These are phyloP conservation scores for Russula sp. DNA, from an alignment of 768 basidiomycete genomes.

Conservation along the genomic window DNA sequence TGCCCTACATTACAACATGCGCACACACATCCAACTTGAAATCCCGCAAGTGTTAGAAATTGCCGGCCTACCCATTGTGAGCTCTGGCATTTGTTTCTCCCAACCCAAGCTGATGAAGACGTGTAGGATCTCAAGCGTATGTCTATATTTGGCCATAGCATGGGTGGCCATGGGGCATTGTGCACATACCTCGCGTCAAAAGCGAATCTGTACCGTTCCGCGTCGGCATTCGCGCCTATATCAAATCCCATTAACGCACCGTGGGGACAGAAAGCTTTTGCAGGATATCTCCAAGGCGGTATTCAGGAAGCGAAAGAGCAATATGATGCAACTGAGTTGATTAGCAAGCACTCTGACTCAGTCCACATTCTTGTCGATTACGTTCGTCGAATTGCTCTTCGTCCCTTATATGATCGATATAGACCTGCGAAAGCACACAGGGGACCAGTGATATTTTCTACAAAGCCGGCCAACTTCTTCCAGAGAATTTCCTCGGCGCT, in stretches of 20 bases:
- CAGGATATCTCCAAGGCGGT: constrained; percentile 76
- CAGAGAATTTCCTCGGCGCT: constrained; percentile 81
- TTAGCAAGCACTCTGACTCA: constrained; percentile 57
- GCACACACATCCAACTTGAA: constrained; percentile 78
- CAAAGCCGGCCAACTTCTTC: constrained; percentile 82
- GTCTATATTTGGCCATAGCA: constrained; percentile 94
- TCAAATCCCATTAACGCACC: constrained; percentile 81
- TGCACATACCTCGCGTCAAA: constrained; percentile 81
- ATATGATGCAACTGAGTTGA: constrained; percentile 86
- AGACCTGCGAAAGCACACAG: constrained; percentile 39
- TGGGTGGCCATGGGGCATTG: constrained; percentile 96
- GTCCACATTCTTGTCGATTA: constrained; percentile 86
- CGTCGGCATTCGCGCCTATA: constrained; percentile 84
- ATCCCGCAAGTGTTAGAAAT: constrained; percentile 75
- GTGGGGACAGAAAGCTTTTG: constrained; percentile 93
- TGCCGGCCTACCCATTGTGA: constrained; percentile 72
- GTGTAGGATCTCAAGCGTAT: constrained; percentile 73
- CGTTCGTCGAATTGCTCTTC: constrained; percentile 43
- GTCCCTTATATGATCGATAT: background rate
- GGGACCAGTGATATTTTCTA: constrained; percentile 82
- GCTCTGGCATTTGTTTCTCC: constrained; percentile 8
- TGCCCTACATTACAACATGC: constrained; percentile 83
- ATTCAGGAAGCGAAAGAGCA: constrained; percentile 64
- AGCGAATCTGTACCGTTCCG: constrained; percentile 72
- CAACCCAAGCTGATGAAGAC: background rate